Percentiles rank a stretch among this genome's conserved stretches.
These are phyloP conservation scores for Stagonosporopsis chrysanthemi DNA, from an alignment of 2,329 filamentous ascomycete species.

Conservation along the genomic window DNA sequence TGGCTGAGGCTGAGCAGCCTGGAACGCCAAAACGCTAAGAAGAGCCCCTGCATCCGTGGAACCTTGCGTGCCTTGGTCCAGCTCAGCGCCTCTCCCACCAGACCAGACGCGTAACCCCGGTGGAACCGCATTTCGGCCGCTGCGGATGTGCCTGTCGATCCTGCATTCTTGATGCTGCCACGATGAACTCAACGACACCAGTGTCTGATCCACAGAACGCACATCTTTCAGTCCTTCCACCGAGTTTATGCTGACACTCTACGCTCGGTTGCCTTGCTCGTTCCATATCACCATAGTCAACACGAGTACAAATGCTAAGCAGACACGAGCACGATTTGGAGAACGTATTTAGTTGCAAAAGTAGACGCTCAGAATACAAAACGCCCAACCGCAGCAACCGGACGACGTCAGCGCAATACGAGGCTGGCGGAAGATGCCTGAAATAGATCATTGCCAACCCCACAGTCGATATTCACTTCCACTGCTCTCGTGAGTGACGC, in stretches of 20 bases:
- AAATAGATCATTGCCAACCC: slow-evolving; percentile 21
- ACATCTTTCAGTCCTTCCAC: not conserved
- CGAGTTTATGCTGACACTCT: not conserved
- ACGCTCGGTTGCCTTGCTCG: too few species aligned
- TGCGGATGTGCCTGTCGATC: slow-evolving; percentile 12
- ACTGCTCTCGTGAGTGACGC: slow-evolving; percentile 17
- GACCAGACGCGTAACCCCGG: slow-evolving; percentile 16
- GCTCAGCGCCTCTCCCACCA: not conserved
- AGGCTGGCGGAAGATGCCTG: slow-evolving; percentile 16
- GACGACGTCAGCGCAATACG: slow-evolving; percentile 19
- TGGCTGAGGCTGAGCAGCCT: slow-evolving; percentile 17
- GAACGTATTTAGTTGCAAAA: not conserved
- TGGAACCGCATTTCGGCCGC: slow-evolving; percentile 8
- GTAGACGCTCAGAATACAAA: slow-evolving; percentile 7
- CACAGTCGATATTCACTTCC: slow-evolving; percentile 14
- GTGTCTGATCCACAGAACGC: not conserved
- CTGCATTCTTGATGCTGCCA: not conserved
- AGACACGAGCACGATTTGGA: not conserved
- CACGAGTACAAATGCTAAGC: too few species aligned
- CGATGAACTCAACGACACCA: not conserved
- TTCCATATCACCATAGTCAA: too few species aligned
- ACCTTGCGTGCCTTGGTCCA: not conserved
- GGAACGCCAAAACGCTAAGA: slow-evolving; percentile 9
- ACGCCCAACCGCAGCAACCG: slow-evolving; percentile 13
- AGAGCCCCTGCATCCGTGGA: slow-evolving; percentile 15